These are phyloP conservation scores for Cystobasidium onofrii DNA, from an alignment of 768 basidiomycete genomes.

Conservation along the genomic window DNA sequence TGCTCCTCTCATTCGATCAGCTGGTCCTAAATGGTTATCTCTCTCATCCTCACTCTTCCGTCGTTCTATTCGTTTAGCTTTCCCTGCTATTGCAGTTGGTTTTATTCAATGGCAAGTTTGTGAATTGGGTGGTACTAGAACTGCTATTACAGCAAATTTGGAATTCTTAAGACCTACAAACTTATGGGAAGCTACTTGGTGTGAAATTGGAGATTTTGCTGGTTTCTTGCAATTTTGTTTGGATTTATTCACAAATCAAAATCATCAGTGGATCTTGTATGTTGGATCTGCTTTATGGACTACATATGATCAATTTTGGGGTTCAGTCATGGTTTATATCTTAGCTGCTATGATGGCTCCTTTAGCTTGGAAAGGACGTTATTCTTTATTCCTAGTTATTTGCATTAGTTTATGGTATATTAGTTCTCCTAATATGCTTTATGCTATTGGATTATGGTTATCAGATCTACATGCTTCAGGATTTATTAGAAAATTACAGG, in stretches of 20 bases:
- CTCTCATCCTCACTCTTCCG: slow-evolving; percentile 44
- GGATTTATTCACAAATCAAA: slow-evolving; percentile 44
- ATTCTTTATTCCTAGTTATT: slow-evolving; percentile 40
- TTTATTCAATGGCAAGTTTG: slow-evolving; percentile 44
- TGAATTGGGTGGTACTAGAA: slow-evolving; percentile 5
- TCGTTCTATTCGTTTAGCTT: slow-evolving; percentile 44
- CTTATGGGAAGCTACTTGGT: slow-evolving; percentile 44
- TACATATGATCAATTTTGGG: slow-evolving; percentile 45
- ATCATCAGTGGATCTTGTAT: slow-evolving; percentile 44
- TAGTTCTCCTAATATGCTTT: slow-evolving; percentile 42
- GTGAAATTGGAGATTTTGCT: slow-evolving; percentile 42
- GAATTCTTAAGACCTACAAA: slow-evolving; percentile 40
- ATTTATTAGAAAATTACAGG: slow-evolving; percentile 42
- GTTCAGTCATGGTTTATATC: slow-evolving; percentile 43
- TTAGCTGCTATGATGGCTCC: slow-evolving; percentile 42
- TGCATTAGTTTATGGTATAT: slow-evolving; percentile 41
- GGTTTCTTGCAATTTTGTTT: slow-evolving; percentile 44
- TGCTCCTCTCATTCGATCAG: slow-evolving; percentile 39
- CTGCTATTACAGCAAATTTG: slow-evolving; percentile 34
- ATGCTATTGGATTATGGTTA: slow-evolving; percentile 41
- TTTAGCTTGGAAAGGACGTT: slow-evolving; percentile 41
- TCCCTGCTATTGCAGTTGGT: slow-evolving; percentile 43
- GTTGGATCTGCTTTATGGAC: slow-evolving; percentile 44
- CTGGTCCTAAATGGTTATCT: slow-evolving; percentile 43
- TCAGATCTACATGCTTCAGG: slow-evolving; percentile 43